Percentiles rank a stretch among this genome's conserved stretches.
Evolutionary conservation across 2,329 filamentous ascomycete species (phyloP).

Genomic region (Arachnomyces sp.): DNA sequence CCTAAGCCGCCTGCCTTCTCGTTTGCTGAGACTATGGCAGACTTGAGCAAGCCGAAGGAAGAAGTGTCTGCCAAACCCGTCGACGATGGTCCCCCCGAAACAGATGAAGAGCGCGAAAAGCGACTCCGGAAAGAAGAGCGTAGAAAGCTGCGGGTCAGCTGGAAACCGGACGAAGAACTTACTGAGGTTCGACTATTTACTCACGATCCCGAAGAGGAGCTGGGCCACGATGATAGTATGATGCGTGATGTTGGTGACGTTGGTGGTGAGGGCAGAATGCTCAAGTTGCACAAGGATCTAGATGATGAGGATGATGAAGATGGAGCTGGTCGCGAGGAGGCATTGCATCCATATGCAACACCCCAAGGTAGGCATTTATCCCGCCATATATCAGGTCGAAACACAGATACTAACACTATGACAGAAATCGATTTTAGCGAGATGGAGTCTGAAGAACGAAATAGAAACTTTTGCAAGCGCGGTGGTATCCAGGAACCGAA

Average conservation of each 20-base stretch:
- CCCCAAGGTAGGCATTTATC: slow-evolving; percentile 24
- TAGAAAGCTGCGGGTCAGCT: slow-evolving; percentile 52
- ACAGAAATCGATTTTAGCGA: slow-evolving; percentile 32
- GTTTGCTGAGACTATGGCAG: slow-evolving; percentile 42
- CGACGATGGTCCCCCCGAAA: slow-evolving; percentile 48
- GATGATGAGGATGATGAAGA: slow-evolving; percentile 54
- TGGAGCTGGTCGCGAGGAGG: slow-evolving; percentile 33
- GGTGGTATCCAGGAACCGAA: slow-evolving; percentile 31
- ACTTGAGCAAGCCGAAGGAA: slow-evolving; percentile 49
- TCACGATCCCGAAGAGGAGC: slow-evolving; percentile 56
- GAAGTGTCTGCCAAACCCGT: slow-evolving; percentile 42
- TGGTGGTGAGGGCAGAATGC: slow-evolving; percentile 46
- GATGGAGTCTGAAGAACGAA: slow-evolving; percentile 26
- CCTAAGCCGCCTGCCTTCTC: slow-evolving; percentile 36
- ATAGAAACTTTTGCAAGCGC: slow-evolving; percentile 34
- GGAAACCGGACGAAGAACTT: slow-evolving; percentile 50
- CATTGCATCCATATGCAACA: slow-evolving; percentile 25
- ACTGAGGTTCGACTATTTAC: slow-evolving; percentile 52
- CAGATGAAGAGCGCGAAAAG: slow-evolving; percentile 50
- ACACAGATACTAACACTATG: slow-evolving; percentile 6
- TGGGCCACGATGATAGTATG: slow-evolving; percentile 50
- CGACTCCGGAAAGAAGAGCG: slow-evolving; percentile 54
- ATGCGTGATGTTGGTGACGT: slow-evolving; percentile 52
- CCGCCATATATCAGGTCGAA: slow-evolving; percentile 5
- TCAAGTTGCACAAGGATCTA: slow-evolving; percentile 45